phyloP scores from a whole-genome alignment of 208 protist species.

The Tritrichomonas foetus region DNA sequence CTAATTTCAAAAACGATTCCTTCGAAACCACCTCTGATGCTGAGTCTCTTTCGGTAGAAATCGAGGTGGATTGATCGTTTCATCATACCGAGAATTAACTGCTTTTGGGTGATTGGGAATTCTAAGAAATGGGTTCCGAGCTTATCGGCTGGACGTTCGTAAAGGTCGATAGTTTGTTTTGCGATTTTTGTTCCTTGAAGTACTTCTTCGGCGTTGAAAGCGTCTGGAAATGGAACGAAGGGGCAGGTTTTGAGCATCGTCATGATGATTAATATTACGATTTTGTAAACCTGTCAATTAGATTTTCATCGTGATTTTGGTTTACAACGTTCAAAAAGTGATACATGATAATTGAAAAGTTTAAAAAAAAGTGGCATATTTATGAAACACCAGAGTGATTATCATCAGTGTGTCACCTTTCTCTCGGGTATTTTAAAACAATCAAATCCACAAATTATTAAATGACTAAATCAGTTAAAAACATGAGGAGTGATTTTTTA shows the following conservation, averaged over 20 bases:
- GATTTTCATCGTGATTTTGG: no score
- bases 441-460: no score
- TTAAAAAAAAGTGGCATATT: no score
- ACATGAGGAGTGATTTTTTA: no score
- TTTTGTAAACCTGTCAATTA: no score
- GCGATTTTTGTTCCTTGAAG: not conserved
- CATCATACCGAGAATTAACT: not conserved
- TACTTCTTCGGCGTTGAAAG: not conserved
- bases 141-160: not conserved
- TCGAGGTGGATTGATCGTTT: not conserved
- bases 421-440: no score
- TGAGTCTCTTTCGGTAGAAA: conserved; percentile 14
- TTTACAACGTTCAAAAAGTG: no score
- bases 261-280: no score
- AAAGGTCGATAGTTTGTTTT: not conserved
- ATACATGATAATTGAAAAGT: no score
- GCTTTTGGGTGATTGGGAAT: not conserved
- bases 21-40: not conserved
- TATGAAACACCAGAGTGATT: no score
- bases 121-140: not conserved
- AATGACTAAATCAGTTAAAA: no score
- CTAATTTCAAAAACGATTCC: conserved; percentile 25
- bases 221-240: conserved; percentile 19
- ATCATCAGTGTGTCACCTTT: no score
- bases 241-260: not conserved